phyloP scores from a whole-genome alignment of 768 basidiomycete species.

The Gyrodon lividus region DNA sequence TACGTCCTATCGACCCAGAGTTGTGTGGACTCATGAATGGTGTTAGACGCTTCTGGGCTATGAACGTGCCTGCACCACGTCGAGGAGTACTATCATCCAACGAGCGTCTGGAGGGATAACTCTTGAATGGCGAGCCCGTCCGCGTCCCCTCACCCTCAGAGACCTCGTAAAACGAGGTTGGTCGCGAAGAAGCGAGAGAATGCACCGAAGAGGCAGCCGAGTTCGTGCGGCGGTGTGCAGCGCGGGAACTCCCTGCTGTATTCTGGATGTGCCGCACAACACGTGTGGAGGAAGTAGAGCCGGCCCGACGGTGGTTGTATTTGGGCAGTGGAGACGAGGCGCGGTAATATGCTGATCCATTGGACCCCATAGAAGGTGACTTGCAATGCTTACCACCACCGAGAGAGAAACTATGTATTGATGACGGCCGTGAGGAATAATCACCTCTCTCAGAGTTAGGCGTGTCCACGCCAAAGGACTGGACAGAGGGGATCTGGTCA shows the following conservation, averaged over 20 bases:
- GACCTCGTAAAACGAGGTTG: constrained; percentile 72
- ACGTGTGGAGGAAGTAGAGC: constrained; percentile 81
- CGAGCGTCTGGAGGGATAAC: constrained; percentile 44
- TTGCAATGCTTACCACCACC: constrained; percentile 58
- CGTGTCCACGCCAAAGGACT: constrained; percentile 77
- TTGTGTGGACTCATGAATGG: constrained; percentile 63
- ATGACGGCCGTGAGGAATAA: constrained; percentile 76
- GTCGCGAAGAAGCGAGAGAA: constrained; percentile 74
- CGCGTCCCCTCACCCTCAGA: constrained; percentile 68
- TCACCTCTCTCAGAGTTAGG: constrained; percentile 87
- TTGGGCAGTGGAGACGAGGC: constrained; percentile 74
- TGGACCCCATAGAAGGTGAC: constrained; percentile 76
- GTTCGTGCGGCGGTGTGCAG: constrained; percentile 66
- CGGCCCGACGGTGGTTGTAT: constrained; percentile 73
- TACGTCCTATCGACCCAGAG: constrained; percentile 52
- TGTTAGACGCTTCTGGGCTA: constrained; percentile 79
- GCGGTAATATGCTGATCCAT: constrained; percentile 61
- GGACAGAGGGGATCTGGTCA: constrained; percentile 56
- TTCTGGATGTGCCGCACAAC: constrained; percentile 67
- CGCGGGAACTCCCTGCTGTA: constrained; percentile 34
- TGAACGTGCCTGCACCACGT: constrained; percentile 56
- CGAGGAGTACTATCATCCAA: constrained; percentile 46
- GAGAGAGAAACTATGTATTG: constrained; percentile 74
- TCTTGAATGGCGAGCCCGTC: constrained; percentile 63
- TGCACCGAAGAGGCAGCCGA: constrained; percentile 78